Evolutionary conservation across 2,329 filamentous ascomycete genomes (phyloP), one percentile per base, ranked within the genome.

Genomic region (Colletotrichum lindemuthianum): DNA sequence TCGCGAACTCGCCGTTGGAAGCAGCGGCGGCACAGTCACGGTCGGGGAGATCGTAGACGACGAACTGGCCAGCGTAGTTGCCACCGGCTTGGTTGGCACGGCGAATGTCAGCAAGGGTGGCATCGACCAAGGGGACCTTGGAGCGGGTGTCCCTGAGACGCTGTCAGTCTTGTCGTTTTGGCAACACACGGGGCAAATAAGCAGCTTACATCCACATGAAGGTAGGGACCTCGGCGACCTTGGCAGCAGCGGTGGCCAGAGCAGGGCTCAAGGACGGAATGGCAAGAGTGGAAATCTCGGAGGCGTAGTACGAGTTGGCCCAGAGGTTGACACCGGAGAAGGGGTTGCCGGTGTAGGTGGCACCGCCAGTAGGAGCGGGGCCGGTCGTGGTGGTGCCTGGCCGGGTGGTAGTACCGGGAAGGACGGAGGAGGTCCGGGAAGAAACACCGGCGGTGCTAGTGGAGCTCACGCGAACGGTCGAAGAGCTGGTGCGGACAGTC

Each of bases 191-290:
- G 10, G n/a, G 37, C 34, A 13, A 49, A 6, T 47, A 55, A 58
- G 36, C 53, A 52, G 75, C 78, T 75, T 70, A 84, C 78, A 83
- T 75, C 82, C 81, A 85, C 74, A 82, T 80, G 73, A 84, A 86
- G 52, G 79, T 82, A 33, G 84, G 82, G 1, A 86, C 81, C 65
- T 84, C 77, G 59, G 82, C 84, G 40, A 84, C 83, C 51, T 79
- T 80, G 16, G 80, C 79, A 6, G 84, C 83, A 66, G 81, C 82
- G 15, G 85, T 82, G 12, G 82, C 82, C 72, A 84, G 77, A 32
- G 85, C 79, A 5, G 84, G 81, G 9, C 84, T 84, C 65, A 92
- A 76, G 13, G 84, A 86, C 8, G 90, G 89, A 16, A 91, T 83
- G 8, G 90, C 90, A 15, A 83, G 76, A 40, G 73, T 81, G 59